Evolutionary conservation across 163 green algal genomes (phyloP), one percentile per base, ranked within the genome.

Genomic region (Chlamydomonas reinhardtii): DNA sequence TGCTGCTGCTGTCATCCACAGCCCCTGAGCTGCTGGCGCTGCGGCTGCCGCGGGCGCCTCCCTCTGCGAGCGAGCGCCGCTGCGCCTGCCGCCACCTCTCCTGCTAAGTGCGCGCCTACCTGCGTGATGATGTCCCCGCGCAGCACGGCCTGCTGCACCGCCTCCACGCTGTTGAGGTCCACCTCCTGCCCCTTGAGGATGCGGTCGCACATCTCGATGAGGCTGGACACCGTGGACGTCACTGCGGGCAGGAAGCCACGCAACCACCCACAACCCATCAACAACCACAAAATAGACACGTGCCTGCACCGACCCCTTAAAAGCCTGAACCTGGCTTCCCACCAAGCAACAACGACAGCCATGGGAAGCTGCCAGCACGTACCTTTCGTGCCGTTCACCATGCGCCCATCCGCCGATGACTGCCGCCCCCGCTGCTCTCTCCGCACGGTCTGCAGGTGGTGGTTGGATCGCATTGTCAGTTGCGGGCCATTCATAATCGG

Each of bases 121-220:
- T 90, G 85, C 48, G 72, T 76, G 19, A 77, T 83, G 79, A 90
- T 83, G 59, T 90, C 86, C 0, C 86, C 86, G 4, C 86, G 74
- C 37, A 82, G 43, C 32, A 88, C 74, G 9, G 70, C 84, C 74
- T 88, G 86, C 2, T 88, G 86, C 19, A 90, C 54, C 12, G 86
- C 74, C 69, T 88, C 74, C 9, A 90, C 80, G 54, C 59, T 75
- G 25, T 87, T 76, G 1, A 90, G 56, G 56, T 85, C 80, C 32
- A 90, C 86, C 59, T 80, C 68, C 80, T 76, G 66, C 27, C 80
- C 74, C 37, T 73, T 82, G 35, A 88, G 74, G 34, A 90, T 88
- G 31, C 74, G 73, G 65, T 90, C 86, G 48, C 76, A 80, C 16
- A 90, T 61, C 32, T 90, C 81, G 34, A 90, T 75, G 43, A 90